Evolutionary conservation across 2,329 filamentous ascomycete genomes (phyloP).

Genomic region (Ophiostoma pallidulum): DNA sequence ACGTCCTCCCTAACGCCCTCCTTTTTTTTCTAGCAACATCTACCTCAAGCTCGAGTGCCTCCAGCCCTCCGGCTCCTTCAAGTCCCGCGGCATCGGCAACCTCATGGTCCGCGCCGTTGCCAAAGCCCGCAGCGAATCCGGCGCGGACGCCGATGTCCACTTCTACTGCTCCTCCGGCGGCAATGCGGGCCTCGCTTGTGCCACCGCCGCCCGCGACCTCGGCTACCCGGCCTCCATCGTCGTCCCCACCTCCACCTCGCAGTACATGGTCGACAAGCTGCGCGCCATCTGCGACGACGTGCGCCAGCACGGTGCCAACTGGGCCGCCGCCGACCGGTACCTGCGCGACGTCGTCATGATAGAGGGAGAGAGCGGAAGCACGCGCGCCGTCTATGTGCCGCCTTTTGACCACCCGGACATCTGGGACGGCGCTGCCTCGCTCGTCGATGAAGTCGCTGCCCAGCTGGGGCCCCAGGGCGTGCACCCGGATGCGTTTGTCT

Average conservation of each 20-base stretch:
- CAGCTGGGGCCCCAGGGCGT: conserved; percentile 26
- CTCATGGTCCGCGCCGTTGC: conserved; percentile 47
- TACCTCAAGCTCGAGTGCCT: conserved; percentile 76
- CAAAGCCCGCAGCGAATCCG: conserved; percentile 16
- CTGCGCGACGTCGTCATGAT: conserved; percentile 47
- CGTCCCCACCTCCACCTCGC: conserved; percentile 55
- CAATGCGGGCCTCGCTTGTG: conserved; percentile 71
- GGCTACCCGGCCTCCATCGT: conserved; percentile 59
- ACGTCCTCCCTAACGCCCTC: not conserved
- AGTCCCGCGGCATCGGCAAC: conserved; percentile 67
- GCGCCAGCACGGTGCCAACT: conserved; percentile 54
- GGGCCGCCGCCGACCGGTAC: conserved; percentile 59
- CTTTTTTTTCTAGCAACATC: conserved; percentile 60
- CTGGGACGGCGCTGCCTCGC: conserved; percentile 52
- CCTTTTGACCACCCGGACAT: conserved; percentile 58
- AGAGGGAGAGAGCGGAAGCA: conserved; percentile 18
- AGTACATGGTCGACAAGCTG: conserved; percentile 60
- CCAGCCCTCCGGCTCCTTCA: conserved; percentile 78
- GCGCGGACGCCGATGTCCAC: conserved; percentile 37
- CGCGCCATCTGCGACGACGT: conserved; percentile 55
- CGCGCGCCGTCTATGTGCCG: conserved; percentile 48
- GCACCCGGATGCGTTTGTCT: conserved; percentile 52
- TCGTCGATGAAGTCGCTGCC: conserved; percentile 38
- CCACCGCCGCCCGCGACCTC: conserved; percentile 57
- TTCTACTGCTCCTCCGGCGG: conserved; percentile 69